Conservation (phyloP, 176 grass and related monocot genomes). For the Aegilops bicornis region DNA sequence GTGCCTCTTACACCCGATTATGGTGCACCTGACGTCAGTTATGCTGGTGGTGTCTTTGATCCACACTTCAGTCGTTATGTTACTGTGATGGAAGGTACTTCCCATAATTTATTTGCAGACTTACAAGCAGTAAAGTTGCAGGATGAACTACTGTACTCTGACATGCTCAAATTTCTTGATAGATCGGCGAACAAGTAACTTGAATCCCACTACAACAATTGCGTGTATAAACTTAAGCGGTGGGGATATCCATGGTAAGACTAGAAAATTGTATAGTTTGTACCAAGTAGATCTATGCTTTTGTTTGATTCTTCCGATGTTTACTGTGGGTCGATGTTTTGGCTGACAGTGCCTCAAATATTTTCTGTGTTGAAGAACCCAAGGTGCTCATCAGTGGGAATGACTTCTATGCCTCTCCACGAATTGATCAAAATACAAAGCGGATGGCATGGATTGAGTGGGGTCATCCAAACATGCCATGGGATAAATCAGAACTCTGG, state of each 20-base stretch:
- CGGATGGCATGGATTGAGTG: conserved; percentile 92
- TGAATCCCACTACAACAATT: conserved; percentile 77
- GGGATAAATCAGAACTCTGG: conserved; percentile 96
- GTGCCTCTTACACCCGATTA: conserved; percentile 83
- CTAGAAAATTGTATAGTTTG: neutral
- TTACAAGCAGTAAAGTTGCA: neutral
- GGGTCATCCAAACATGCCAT: conserved; percentile 90
- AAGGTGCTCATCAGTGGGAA: conserved; percentile 72
- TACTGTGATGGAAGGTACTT: conserved; percentile 84
- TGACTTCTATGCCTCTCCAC: conserved; percentile 93
- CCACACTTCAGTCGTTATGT: conserved; percentile 78
- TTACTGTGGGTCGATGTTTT: conserved; percentile 19
- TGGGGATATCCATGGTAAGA: conserved; percentile 56
- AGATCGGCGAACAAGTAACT: conserved; percentile 69
- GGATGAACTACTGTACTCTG: neutral
- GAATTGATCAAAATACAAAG: conserved; percentile 68
- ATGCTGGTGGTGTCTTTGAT: conserved; percentile 93
- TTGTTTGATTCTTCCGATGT: conserved; percentile 21
- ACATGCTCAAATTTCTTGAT: conserved; percentile 31
- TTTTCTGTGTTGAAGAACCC: conserved; percentile 64
- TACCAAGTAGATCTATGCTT: conserved; percentile 5
- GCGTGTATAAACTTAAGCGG: conserved; percentile 46
- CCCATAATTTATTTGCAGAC: neutral
- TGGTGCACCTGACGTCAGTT: conserved; percentile 59
- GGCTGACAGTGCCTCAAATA: conserved; percentile 11